These are phyloP conservation scores for Senna tora DNA, from an alignment of 306 rosid species.

Conservation along the genomic window DNA sequence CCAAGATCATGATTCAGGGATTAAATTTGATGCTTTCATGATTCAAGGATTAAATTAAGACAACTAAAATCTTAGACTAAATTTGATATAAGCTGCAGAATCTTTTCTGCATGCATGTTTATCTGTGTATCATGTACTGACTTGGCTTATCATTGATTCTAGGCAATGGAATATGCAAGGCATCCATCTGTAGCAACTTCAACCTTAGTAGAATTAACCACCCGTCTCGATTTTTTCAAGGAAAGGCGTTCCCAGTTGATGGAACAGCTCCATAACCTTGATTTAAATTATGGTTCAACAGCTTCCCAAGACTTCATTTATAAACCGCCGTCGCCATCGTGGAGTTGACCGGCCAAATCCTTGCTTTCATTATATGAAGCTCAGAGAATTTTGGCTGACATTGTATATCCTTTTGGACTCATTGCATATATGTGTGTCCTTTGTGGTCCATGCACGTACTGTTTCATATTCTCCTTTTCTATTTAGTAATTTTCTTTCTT, in stretches of 20 bases:
- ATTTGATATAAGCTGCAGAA: too few species aligned
- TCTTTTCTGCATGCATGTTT: constrained; percentile 13
- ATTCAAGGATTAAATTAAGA: too few species aligned
- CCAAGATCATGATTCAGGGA: too few species aligned
- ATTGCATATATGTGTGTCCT: constrained; percentile 47
- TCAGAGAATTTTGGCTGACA: constrained; percentile 49
- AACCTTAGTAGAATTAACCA: constrained; percentile 83
- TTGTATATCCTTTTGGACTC: constrained; percentile 31
- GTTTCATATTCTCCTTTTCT: constrained; percentile 43
- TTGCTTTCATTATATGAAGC: constrained; percentile 44
- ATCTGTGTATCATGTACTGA: constrained; percentile 12
- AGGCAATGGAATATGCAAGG: constrained; percentile 79
- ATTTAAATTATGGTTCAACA: constrained; percentile 84
- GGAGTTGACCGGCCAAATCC: constrained; percentile 75
- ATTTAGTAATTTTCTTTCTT: constrained; percentile 23
- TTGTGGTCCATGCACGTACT: constrained; percentile 37
- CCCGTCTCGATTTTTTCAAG: constrained; percentile 99
- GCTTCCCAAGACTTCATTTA: constrained; percentile 79
- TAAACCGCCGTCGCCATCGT: constrained; percentile 90
- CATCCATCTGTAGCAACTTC: constrained; percentile 86
- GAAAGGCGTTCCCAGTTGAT: constrained; percentile 97
- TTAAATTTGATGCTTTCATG: too few species aligned
- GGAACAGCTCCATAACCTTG: constrained; percentile 99
- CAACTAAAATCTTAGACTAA: too few species aligned
- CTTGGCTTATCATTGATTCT: constrained; percentile 37